phyloP scores from a whole-genome alignment of 257 asterid genomes.

The Coffea eugenioides region DNA sequence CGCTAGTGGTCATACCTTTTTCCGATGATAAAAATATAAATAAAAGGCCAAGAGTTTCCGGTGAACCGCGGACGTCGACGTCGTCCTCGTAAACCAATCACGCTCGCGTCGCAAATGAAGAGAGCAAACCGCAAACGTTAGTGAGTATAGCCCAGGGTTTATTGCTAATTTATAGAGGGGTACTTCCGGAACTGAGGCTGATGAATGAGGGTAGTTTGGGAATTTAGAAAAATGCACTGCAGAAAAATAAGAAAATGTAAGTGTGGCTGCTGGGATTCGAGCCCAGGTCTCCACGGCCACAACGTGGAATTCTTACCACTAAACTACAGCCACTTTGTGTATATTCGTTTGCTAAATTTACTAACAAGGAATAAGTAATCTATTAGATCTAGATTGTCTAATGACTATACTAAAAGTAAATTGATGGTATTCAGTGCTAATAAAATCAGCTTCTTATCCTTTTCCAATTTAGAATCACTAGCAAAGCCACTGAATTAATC shows the following conservation, averaged over 20 bases:
- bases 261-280: slow-evolving; percentile 98
- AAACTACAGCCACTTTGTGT: slow-evolving; percentile 73
- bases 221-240: too few species aligned
- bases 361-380: too few species aligned
- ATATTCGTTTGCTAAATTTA: too few species aligned
- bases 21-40: background rate
- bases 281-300: slow-evolving; percentile 99
- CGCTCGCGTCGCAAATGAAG: background rate
- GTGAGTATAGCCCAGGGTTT: background rate
- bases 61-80: background rate
- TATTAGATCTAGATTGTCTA: too few species aligned
- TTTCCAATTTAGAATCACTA: too few species aligned
- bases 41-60: background rate
- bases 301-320: slow-evolving; percentile 99
- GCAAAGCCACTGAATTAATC: too few species aligned
- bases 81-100: too few species aligned
- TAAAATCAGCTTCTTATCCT: too few species aligned
- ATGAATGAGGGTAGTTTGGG: background rate
- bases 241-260: too few species aligned
- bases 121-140: too few species aligned
- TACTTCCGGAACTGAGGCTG: background rate
- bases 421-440: too few species aligned
- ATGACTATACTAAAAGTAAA: too few species aligned
- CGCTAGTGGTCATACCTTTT: background rate
- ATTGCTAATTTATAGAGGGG: background rate